These are phyloP conservation scores for Capsaspora owczarzaki DNA, from an alignment of 78 protist species.

Conservation along the genomic window DNA sequence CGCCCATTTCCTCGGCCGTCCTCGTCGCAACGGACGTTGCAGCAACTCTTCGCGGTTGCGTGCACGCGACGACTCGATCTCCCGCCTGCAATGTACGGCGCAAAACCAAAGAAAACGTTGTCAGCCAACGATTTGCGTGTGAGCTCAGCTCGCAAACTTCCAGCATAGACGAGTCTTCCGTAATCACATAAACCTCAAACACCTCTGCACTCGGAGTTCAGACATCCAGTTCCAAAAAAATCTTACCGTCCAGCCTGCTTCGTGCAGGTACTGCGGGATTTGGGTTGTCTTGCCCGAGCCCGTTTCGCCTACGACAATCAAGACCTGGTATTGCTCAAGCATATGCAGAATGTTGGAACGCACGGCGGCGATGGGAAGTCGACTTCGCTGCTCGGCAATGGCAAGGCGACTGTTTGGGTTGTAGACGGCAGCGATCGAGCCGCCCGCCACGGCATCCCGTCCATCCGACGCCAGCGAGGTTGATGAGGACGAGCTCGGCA, in stretches of 20 bases:
- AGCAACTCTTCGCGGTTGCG: slow-evolving; percentile 85
- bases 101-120: too few relatives aligned
- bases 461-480: background rate
- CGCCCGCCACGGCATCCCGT: background rate
- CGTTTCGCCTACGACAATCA: slow-evolving; percentile 82
- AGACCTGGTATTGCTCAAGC: slow-evolving; percentile 35
- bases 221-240: too few relatives aligned
- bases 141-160: too few relatives aligned
- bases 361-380: slow-evolving; percentile 76
- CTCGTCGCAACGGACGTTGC: slow-evolving; percentile 73
- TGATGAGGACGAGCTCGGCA: background rate
- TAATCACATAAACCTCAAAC: too few relatives aligned
- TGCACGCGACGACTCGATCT: slow-evolving; percentile 46
- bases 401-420: slow-evolving; percentile 35
- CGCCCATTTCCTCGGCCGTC: slow-evolving; percentile 73
- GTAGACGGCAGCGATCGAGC: background rate
- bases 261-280: slow-evolving; percentile 90
- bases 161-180: too few relatives aligned
- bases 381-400: slow-evolving; percentile 78
- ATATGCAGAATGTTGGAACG: slow-evolving; percentile 46
- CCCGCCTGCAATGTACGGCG: too few relatives aligned
- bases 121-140: slow-evolving; percentile 40
- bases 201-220: too few relatives aligned
- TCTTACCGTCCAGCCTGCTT: slow-evolving; percentile 81
- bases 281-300: slow-evolving; percentile 97